These are phyloP conservation scores for Lanmaoa pseudosensibilis DNA, from an alignment of 768 basidiomycete genomes.

Conservation along the genomic window DNA sequence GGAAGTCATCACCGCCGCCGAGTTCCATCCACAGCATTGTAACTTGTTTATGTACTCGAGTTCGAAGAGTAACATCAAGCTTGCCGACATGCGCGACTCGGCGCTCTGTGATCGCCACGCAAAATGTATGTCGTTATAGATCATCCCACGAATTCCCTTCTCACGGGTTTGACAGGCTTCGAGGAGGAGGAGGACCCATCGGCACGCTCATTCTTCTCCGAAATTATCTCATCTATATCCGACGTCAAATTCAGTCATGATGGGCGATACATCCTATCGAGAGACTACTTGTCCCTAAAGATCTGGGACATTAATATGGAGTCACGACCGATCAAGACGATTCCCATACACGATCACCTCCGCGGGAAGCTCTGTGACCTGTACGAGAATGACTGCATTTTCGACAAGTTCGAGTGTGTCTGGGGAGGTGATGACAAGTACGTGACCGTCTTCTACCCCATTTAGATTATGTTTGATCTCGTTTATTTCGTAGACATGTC, in stretches of 20 bases:
- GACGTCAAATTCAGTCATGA: constrained; percentile 99
- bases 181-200: constrained; percentile 99
- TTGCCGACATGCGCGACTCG: constrained; percentile 98
- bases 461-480: constrained; percentile 10
- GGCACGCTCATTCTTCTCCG: constrained; percentile 97
- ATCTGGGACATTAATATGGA: constrained; percentile 99
- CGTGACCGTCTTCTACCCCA: constrained; percentile 38
- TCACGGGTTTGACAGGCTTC: constrained; percentile 61
- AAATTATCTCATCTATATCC: constrained; percentile 99
- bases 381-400: constrained; percentile 99
- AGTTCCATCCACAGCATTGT: constrained; percentile 97
- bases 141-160: neutral
- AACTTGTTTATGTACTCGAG: constrained; percentile 99
- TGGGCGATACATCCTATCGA: constrained; percentile 93
- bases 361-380: constrained; percentile 96
- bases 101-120: constrained; percentile 95
- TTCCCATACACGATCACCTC: constrained; percentile 97
- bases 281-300: constrained; percentile 97
- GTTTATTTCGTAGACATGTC: constrained; percentile 64
- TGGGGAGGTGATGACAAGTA: constrained; percentile 96
- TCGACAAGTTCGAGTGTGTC: constrained; percentile 99
- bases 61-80: constrained; percentile 99
- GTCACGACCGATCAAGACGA: constrained; percentile 91
- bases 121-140: constrained; percentile 67
- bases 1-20: constrained; percentile 99